phyloP scores from a whole-genome alignment of 2,329 filamentous ascomycete genomes.

The Byssochlamys sp. region DNA sequence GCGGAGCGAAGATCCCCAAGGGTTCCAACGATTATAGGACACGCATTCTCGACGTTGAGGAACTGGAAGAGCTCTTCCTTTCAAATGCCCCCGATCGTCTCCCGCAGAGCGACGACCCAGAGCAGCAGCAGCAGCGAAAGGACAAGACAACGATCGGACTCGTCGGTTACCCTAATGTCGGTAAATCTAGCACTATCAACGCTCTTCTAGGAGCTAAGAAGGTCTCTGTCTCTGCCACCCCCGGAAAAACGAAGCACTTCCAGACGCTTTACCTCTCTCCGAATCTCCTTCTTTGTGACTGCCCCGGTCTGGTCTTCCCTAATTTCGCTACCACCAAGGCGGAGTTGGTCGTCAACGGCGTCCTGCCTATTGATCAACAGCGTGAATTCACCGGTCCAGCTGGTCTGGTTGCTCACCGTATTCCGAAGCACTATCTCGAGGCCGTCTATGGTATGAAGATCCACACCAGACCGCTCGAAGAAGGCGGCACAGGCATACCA shows the following conservation, averaged over 20 bases:
- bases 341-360: constrained; percentile 87
- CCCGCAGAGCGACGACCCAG: constrained; percentile 34
- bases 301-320: constrained; percentile 93
- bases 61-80: constrained; percentile 81
- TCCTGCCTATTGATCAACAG: constrained; percentile 91
- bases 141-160: constrained; percentile 80
- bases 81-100: constrained; percentile 55
- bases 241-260: constrained; percentile 98
- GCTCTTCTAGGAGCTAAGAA: constrained; percentile 97
- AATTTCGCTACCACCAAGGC: constrained; percentile 96
- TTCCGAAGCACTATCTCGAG: constrained; percentile 81
- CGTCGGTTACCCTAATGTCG: constrained; percentile 96
- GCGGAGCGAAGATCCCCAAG: constrained; percentile 18
- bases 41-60: constrained; percentile 81
- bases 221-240: constrained; percentile 92
- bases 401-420: constrained; percentile 69
- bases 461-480: constrained; percentile 66
- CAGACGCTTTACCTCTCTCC: constrained; percentile 93
- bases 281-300: constrained; percentile 87
- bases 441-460: constrained; percentile 91
- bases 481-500: constrained; percentile 81
- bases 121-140: constrained; percentile 28
- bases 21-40: constrained; percentile 42
- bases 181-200: constrained; percentile 98
- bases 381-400: constrained; percentile 84